These are phyloP conservation scores for Pseudogymnoascus sp. DNA, from an alignment of 2,329 filamentous ascomycete genomes.

Conservation along the genomic window DNA sequence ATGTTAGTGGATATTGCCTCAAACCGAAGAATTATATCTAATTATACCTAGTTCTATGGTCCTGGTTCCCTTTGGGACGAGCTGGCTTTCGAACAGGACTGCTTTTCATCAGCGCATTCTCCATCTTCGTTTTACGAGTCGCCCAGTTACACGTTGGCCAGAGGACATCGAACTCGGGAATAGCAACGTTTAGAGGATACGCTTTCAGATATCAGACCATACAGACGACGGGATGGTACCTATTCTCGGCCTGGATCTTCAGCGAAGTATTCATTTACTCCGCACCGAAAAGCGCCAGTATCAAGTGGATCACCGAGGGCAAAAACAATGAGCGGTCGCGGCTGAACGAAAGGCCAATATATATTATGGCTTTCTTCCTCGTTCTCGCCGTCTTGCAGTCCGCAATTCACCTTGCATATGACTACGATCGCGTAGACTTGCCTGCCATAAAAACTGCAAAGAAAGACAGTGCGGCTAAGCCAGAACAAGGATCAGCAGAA, in stretches of 20 bases:
- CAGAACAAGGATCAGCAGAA: conserved; percentile 16
- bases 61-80: conserved; percentile 74
- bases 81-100: conserved; percentile 67
- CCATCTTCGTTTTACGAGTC: conserved; percentile 78
- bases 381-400: conserved; percentile 65
- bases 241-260: conserved; percentile 71
- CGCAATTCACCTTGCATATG: conserved; percentile 59
- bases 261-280: conserved; percentile 76
- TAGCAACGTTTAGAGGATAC: conserved; percentile 55
- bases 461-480: conserved; percentile 15
- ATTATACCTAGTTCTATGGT: conserved; percentile 56
- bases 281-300: conserved; percentile 48
- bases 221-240: conserved; percentile 69
- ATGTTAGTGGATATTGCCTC: conserved; percentile 31
- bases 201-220: conserved; percentile 49
- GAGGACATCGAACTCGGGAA: conserved; percentile 62
- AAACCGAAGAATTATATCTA: conserved; percentile 13
- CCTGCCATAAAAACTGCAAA: conserved; percentile 34
- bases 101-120: conserved; percentile 68
- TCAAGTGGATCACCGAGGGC: conserved; percentile 66
- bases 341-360: conserved; percentile 81
- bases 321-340: conserved; percentile 64
- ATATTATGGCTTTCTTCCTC: conserved; percentile 64
- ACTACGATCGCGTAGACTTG: conserved; percentile 55
- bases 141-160: conserved; percentile 70